Percentiles rank a stretch among this genome's conserved stretches.
Evolutionary conservation across 2,329 filamentous ascomycete species (phyloP).

Genomic region (Elsinoe fawcettii): DNA sequence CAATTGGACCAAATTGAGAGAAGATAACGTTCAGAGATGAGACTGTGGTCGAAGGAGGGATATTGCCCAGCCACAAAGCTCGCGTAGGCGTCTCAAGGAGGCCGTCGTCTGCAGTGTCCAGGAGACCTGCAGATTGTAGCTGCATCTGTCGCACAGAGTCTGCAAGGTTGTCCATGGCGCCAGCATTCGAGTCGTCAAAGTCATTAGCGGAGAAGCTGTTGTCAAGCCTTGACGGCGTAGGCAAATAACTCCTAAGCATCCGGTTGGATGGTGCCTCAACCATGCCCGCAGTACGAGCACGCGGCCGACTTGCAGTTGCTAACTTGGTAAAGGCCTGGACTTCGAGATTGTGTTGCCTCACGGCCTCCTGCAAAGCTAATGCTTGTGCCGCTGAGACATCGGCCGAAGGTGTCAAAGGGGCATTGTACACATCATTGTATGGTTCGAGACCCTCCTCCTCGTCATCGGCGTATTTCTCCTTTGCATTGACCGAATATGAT

Average conservation of each 20-base stretch:
- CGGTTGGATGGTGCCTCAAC: constrained; percentile 66
- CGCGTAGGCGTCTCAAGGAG: constrained; percentile 83
- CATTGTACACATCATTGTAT: constrained; percentile 51
- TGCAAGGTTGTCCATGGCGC: constrained; percentile 70
- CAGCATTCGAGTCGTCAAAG: constrained; percentile 63
- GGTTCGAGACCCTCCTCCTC: constrained; percentile 58
- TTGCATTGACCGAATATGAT: constrained; percentile 97
- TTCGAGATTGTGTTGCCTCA: constrained; percentile 85
- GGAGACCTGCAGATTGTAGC: constrained; percentile 54
- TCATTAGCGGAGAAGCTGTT: constrained; percentile 69
- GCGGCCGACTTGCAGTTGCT: constrained; percentile 70
- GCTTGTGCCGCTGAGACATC: constrained; percentile 50
- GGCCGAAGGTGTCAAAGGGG: constrained; percentile 51
- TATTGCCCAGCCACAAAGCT: constrained; percentile 93
- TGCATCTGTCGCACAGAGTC: constrained; percentile 77
- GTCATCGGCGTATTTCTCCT: constrained; percentile 91
- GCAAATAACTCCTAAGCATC: constrained; percentile 62
- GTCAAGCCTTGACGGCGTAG: constrained; percentile 67
- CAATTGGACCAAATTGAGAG: constrained; percentile 80
- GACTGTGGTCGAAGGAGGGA: constrained; percentile 92
- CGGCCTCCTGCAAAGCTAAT: constrained; percentile 58
- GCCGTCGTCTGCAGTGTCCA: constrained; percentile 66
- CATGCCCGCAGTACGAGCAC: constrained; percentile 85
- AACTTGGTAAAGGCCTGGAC: constrained; percentile 88
- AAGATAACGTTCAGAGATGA: constrained; percentile 94